These are phyloP conservation scores for Pinus taeda DNA, from an alignment of 75 land plant species.

Conservation along the genomic window DNA sequence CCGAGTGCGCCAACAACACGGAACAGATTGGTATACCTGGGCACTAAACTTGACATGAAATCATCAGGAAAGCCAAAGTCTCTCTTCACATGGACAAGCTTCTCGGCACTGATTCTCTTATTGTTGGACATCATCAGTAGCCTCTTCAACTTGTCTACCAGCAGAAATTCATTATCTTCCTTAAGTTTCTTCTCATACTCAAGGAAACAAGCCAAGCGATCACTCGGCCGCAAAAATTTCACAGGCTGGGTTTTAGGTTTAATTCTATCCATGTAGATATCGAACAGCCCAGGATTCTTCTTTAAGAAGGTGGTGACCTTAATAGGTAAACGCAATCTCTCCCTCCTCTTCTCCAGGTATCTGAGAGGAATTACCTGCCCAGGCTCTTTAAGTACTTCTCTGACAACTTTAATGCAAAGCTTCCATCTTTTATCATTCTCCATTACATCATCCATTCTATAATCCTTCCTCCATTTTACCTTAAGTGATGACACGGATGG, in stretches of 20 bases:
- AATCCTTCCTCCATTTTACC: slow-evolving; percentile 60
- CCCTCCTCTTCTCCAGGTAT: slow-evolving; percentile 60
- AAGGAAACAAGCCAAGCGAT: slow-evolving; percentile 19
- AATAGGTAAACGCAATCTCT: slow-evolving; percentile 34
- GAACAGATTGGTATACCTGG: slow-evolving; percentile 43
- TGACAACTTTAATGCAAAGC: slow-evolving; percentile 51
- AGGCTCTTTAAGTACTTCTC: slow-evolving; percentile 49
- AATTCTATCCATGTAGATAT: slow-evolving; percentile 37
- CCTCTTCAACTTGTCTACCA: slow-evolving; percentile 47
- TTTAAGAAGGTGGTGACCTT: slow-evolving; percentile 30
- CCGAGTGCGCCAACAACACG: slow-evolving; percentile 25
- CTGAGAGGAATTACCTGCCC: slow-evolving; percentile 47
- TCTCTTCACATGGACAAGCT: slow-evolving; percentile 53
- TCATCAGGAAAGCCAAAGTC: slow-evolving; percentile 77
- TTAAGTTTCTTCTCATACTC: slow-evolving; percentile 29
- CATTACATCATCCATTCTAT: slow-evolving; percentile 49
- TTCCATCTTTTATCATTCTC: slow-evolving; percentile 41
- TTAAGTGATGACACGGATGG: slow-evolving; percentile 42
- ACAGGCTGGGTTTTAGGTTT: slow-evolving; percentile 39
- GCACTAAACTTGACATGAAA: slow-evolving; percentile 39
- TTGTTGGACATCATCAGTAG: slow-evolving; percentile 67
- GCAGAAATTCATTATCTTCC: slow-evolving; percentile 29
- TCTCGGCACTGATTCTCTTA: slow-evolving; percentile 38
- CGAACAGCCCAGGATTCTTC: slow-evolving; percentile 50
- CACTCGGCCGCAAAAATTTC: slow-evolving; percentile 32